Evolutionary conservation across 805 yeast genomes (phyloP).

Genomic region (Barnettozyma sucrosica): DNA sequence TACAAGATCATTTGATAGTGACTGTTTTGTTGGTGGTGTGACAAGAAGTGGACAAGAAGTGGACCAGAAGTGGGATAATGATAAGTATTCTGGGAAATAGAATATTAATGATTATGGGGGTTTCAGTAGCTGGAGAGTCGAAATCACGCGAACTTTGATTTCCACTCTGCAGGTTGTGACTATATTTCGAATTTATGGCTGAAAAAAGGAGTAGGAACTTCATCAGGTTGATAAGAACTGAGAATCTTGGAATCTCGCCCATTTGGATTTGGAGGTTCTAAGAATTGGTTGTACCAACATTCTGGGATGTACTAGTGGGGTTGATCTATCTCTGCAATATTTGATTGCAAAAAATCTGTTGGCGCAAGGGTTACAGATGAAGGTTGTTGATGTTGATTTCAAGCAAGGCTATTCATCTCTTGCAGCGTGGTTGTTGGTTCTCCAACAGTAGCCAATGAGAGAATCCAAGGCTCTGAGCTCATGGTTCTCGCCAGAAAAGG

Average conservation of each 20-base stretch:
- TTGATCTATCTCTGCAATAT: slow-evolving; percentile 38
- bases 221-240: no score
- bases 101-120: no score
- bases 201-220: no score
- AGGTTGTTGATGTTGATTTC: slow-evolving; percentile 31
- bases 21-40: not conserved
- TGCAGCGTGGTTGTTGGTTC: slow-evolving; percentile 39
- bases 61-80: not conserved
- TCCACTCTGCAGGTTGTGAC: no score
- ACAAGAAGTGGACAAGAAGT: not conserved
- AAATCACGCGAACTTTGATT: no score
- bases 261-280: slow-evolving; percentile 38
- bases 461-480: slow-evolving; percentile 35
- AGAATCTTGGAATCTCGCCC: no score
- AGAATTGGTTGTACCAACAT: slow-evolving; percentile 42
- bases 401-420: slow-evolving; percentile 8
- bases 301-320: slow-evolving; percentile 49
- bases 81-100: no score
- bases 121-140: no score
- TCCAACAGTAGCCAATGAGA: slow-evolving; percentile 42
- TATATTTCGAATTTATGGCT: no score
- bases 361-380: slow-evolving; percentile 30
- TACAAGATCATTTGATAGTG: slow-evolving; percentile 16
- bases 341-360: slow-evolving; percentile 31
- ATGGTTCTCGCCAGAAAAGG: no score